A percentile compares a stretch with the other conserved stretches of the same genome.
These are phyloP conservation scores for Carex scoparia DNA, from an alignment of 176 grass and related monocot species.

Conservation along the genomic window DNA sequence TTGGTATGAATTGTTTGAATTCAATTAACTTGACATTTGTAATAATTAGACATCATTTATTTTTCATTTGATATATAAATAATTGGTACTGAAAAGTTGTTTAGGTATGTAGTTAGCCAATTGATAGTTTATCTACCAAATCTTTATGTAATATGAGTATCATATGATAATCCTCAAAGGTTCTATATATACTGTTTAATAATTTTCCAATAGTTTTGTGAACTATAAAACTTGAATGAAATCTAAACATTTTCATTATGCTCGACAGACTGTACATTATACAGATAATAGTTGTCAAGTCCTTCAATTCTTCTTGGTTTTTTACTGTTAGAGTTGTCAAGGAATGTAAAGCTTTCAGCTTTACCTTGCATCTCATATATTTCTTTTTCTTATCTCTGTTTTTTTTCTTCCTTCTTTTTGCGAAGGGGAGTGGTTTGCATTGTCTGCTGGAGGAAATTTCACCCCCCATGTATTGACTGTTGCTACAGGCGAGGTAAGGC, in stretches of 20 bases:
- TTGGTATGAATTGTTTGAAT: background rate
- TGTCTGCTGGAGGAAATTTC: slow-evolving; percentile 93
- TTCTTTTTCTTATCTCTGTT: background rate
- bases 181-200: background rate
- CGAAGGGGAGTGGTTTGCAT: slow-evolving; percentile 84
- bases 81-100: background rate
- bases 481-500: slow-evolving; percentile 69
- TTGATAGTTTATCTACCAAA: background rate
- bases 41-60: background rate
- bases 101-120: background rate
- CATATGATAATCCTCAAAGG: background rate
- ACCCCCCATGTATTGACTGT: slow-evolving; percentile 86
- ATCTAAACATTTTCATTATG: background rate
- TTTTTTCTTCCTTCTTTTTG: background rate
- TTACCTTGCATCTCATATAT: background rate
- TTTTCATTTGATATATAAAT: background rate
- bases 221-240: background rate
- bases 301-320: background rate
- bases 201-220: background rate
- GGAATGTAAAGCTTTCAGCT: background rate
- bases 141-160: background rate
- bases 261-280: background rate
- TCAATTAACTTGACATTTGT: background rate
- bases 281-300: background rate
- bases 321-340: slow-evolving; percentile 1